A percentile compares a stretch with the other conserved stretches of the same genome.
phyloP scores from a whole-genome alignment of 2,329 filamentous ascomycete species.

The Falciphora oryzae region DNA sequence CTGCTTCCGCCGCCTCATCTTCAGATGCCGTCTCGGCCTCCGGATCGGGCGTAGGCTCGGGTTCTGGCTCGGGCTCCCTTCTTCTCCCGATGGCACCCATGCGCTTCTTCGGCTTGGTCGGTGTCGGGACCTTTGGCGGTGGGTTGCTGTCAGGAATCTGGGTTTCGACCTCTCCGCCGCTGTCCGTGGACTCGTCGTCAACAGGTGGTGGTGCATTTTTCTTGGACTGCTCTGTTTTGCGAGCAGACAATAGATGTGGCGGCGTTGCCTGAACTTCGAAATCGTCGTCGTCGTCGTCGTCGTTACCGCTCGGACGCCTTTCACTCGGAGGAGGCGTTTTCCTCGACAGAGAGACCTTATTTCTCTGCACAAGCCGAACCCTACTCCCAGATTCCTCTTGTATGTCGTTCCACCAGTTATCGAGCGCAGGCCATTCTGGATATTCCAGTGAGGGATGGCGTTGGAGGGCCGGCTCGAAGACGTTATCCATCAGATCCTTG shows the following conservation, averaged over 20 bases:
- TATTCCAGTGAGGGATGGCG: constrained; percentile 24
- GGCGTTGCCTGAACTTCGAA: constrained; percentile 48
- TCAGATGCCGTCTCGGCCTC: not conserved
- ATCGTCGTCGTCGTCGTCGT: constrained; percentile 43
- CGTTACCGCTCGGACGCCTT: constrained; percentile 32
- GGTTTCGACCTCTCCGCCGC: constrained; percentile 2
- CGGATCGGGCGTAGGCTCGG: constrained; percentile 8
- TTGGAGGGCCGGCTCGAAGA: constrained; percentile 33
- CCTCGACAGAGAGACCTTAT: constrained; percentile 13
- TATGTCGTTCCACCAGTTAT: constrained; percentile 46
- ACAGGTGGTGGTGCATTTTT: not conserved
- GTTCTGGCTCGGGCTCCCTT: constrained; percentile 21
- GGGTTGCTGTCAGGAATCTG: constrained; percentile 17
- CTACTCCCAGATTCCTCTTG: constrained; percentile 12
- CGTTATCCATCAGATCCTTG: constrained; percentile 31
- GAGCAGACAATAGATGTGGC: constrained; percentile 27
- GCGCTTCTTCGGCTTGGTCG: constrained; percentile 18
- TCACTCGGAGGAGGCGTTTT: constrained; percentile 15
- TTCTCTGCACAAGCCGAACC: constrained; percentile 12
- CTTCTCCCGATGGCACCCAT: constrained; percentile 32
- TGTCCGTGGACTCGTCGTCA: constrained; percentile 14
- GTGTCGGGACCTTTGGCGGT: constrained; percentile 16
- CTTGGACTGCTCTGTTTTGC: constrained; percentile 15
- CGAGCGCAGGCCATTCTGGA: constrained; percentile 29
- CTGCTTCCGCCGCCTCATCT: constrained; percentile 5